Evolutionary conservation across 129 eudicot species (phyloP), one percentile per base, ranked within the genome.

Genomic region (Pulicaria dysenterica): DNA sequence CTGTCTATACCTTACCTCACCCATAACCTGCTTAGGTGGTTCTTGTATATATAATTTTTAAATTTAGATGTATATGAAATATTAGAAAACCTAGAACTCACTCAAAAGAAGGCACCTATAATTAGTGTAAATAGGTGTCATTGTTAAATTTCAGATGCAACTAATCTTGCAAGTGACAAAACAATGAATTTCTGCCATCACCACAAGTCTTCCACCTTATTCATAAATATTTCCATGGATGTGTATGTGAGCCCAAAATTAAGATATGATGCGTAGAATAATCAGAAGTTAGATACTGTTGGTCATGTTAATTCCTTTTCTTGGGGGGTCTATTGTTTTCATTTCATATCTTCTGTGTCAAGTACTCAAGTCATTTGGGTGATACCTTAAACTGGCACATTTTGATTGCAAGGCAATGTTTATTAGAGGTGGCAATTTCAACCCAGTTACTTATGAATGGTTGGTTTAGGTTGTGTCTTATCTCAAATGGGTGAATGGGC

Each of bases 341-440:
- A 3, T 53, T 53, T 15, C 34, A 53, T 14, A 24, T 53, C 15
- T 53, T 14, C 58, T 53, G 31, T 53, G 8, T 69, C 19, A 9
- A n/a, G n/a, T n/a, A n/a, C n/a, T n/a, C n/a, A n/a, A 15, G 47
- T 50, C 36, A 37, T 34, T 34, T 49, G 4, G 36, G 48, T 14
- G 38, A 19, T 50, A 63, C 37, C 34, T 63, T 63, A 42, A 31
- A 37, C 17, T 69, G 63, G 40, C 38, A 10, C 46, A 53, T 70
- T 54, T 55, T 56, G 54, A 24, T 70, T 70, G 15, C 51, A 42
- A 41, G 15, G 64, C 41, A 38, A 39, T 69, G 38, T 39, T 69
- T 43, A 69, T 44, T 10, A 16, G 44, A 36, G 19, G 60, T 55
- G 60, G 60, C 7, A 55, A 55, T 55, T 16, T 55, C 6, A 5